These are phyloP conservation scores for Apiospora arundinis DNA, from an alignment of 2,329 filamentous ascomycete species.

Conservation along the genomic window DNA sequence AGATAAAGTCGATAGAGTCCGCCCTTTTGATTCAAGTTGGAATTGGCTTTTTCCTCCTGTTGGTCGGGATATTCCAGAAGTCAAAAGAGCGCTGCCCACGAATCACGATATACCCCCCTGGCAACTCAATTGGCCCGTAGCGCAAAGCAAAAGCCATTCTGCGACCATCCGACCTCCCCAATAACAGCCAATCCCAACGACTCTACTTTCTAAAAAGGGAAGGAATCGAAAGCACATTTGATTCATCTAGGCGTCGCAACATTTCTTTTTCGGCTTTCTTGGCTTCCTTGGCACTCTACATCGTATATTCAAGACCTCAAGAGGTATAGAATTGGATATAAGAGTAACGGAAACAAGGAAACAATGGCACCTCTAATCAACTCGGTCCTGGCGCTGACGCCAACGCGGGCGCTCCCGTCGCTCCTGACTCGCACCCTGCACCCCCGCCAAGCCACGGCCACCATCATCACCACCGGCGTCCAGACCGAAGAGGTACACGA, in stretches of 20 bases:
- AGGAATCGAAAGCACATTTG: too few relatives aligned
- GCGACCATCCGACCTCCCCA: neutral
- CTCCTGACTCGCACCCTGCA: conserved; percentile 29
- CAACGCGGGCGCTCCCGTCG: conserved; percentile 34
- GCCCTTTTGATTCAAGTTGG: neutral
- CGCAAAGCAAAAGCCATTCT: neutral
- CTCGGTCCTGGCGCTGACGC: conserved; percentile 14
- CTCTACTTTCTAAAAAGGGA: neutral
- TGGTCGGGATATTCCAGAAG: neutral
- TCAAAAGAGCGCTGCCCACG: neutral
- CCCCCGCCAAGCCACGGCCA: conserved; percentile 37
- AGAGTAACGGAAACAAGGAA: neutral
- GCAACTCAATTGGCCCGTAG: neutral
- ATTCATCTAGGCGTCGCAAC: neutral
- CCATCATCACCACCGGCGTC: conserved; percentile 30
- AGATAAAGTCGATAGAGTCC: conserved; percentile 5
- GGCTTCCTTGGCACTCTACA: too few relatives aligned
- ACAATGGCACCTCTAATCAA: neutral
- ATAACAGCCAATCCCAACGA: conserved; percentile 6
- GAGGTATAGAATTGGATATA: neutral
- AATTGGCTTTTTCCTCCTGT: neutral
- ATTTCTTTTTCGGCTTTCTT: too few relatives aligned
- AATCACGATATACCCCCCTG: neutral
- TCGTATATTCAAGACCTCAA: too few relatives aligned
- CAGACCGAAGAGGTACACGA: conserved; percentile 29